phyloP scores from a whole-genome alignment of 176 grass and related monocot genomes.

The maize (Zea mays) region DNA sequence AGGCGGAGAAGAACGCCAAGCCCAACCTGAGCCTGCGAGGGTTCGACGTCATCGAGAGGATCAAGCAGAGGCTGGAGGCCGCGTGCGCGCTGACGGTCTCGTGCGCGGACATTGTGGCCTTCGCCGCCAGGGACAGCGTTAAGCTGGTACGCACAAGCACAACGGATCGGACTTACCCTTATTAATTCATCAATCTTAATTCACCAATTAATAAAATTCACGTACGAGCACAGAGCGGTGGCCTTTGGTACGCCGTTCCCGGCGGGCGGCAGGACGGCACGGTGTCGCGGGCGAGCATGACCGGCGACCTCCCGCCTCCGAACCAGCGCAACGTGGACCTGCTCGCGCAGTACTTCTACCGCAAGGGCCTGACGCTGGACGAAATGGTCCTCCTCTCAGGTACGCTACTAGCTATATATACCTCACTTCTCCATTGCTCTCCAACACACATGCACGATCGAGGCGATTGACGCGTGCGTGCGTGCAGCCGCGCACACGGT shows the following conservation, averaged over 20 bases:
- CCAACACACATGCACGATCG: too few species aligned
- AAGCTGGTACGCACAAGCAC: conserved; percentile 20
- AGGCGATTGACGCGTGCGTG: too few species aligned
- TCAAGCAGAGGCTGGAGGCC: conserved; percentile 35
- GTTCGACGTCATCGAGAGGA: conserved; percentile 26
- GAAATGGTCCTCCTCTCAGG: conserved; percentile 72
- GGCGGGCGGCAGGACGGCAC: conserved; percentile 59
- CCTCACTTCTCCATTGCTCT: too few species aligned
- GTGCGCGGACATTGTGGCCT: conserved; percentile 44
- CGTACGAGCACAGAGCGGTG: conserved; percentile 43
- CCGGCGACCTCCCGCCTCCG: conserved; percentile 26
- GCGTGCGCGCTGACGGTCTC: conserved; percentile 32
- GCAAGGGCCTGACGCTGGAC: conserved; percentile 47
- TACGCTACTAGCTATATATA: background rate
- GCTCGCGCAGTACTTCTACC: conserved; percentile 44
- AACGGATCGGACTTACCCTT: too few species aligned
- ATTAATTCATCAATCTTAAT: too few species aligned
- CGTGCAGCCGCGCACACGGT: conserved; percentile 41
- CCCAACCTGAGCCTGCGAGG: conserved; percentile 42
- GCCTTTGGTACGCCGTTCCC: conserved; percentile 42
- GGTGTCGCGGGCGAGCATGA: conserved; percentile 42
- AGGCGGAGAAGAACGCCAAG: conserved; percentile 48
- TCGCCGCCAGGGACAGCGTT: conserved; percentile 56
- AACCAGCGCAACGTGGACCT: conserved; percentile 33
- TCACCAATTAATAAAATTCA: too few species aligned